Percentiles rank a stretch among this genome's conserved stretches.
Evolutionary conservation across 1,284 basidiomycete genomes (phyloP).

Genomic region (Malassezia vespertilionis): DNA sequence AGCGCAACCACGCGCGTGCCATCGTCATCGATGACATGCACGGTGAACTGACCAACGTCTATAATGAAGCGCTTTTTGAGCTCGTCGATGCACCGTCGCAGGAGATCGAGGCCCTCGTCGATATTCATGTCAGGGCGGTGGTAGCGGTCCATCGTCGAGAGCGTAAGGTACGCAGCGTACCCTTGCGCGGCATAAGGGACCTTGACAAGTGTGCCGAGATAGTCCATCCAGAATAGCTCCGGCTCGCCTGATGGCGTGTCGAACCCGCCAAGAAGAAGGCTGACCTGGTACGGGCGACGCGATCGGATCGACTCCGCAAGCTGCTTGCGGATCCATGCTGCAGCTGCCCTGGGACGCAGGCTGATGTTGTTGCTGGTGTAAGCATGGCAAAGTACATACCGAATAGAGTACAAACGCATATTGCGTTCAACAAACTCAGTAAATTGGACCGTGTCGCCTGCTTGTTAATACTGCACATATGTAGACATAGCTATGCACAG

Average conservation of each 20-base stretch:
- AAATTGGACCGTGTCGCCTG: constrained; percentile 88
- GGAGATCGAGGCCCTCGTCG: constrained; percentile 71
- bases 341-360: constrained; percentile 77
- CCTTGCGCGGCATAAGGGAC: constrained; percentile 93
- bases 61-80: constrained; percentile 65
- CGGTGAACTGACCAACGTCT: constrained; percentile 69
- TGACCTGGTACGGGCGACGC: constrained; percentile 77
- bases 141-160: constrained; percentile 71
- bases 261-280: constrained; percentile 82
- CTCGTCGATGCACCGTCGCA: constrained; percentile 78
- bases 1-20: constrained; percentile 69
- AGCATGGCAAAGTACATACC: constrained; percentile 52
- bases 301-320: constrained; percentile 83
- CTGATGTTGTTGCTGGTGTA: constrained; percentile 56
- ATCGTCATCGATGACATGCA: constrained; percentile 81
- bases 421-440: constrained; percentile 93
- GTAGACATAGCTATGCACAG: too few species aligned
- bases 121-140: constrained; percentile 70
- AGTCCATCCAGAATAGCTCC: constrained; percentile 90
- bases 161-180: constrained; percentile 81
- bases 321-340: constrained; percentile 82
- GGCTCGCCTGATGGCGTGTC: constrained; percentile 58
- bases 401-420: constrained; percentile 87
- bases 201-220: constrained; percentile 74
- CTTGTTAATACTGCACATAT: not conserved